Evolutionary conservation across 768 basidiomycete species (phyloP).

Genomic region (Gautieria morchelliformis): DNA sequence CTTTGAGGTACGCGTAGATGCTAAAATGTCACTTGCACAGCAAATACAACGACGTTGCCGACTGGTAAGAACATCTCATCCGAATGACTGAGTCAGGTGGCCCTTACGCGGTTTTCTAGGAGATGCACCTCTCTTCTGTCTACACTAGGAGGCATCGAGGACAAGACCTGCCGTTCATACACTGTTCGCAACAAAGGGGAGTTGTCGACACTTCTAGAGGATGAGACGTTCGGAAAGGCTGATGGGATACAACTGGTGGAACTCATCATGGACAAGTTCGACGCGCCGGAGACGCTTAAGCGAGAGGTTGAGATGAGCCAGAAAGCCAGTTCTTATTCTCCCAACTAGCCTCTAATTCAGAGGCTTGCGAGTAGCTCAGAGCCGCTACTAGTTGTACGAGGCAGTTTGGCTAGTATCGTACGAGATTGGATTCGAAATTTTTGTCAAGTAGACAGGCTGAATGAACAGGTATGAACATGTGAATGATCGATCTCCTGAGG

Average conservation of each 20-base stretch:
- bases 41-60: constrained; percentile 78
- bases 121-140: constrained; percentile 58
- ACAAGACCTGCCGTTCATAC: constrained; percentile 47
- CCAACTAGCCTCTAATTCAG: neutral
- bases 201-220: constrained; percentile 56
- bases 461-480: too few species aligned
- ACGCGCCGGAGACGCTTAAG: constrained; percentile 59
- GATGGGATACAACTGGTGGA: constrained; percentile 73
- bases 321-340: neutral
- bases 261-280: constrained; percentile 61
- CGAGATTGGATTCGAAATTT: too few species aligned
- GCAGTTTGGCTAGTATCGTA: too few species aligned
- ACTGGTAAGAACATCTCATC: constrained; percentile 38
- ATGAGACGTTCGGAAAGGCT: constrained; percentile 49
- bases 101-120: constrained; percentile 23
- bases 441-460: too few species aligned
- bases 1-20: neutral
- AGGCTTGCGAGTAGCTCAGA: too few species aligned
- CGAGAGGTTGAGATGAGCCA: constrained; percentile 43
- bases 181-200: constrained; percentile 59
- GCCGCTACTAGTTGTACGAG: too few species aligned
- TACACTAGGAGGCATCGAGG: constrained; percentile 42
- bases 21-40: constrained; percentile 22
- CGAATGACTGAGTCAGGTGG: neutral
- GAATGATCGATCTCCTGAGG: too few species aligned